Percentiles rank a stretch among this genome's conserved stretches.
These are phyloP conservation scores for Naegleria gruberi DNA, from an alignment of 208 protist species.

Conservation along the genomic window DNA sequence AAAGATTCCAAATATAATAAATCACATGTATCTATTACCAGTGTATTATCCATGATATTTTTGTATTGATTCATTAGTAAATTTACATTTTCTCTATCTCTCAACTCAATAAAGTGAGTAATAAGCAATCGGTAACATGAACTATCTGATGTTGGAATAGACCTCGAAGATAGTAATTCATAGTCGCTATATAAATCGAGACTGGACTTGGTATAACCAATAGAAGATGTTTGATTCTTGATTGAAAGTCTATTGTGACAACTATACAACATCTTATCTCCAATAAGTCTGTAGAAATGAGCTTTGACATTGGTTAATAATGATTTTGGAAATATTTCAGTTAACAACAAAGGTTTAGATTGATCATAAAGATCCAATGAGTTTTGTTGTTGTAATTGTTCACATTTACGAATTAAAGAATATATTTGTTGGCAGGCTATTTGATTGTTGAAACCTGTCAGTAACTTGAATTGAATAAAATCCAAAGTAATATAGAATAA, in stretches of 20 bases:
- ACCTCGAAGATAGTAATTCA: not conserved
- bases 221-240: not conserved
- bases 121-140: not conserved
- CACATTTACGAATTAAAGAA: not conserved
- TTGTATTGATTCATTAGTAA: not conserved
- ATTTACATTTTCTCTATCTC: not conserved
- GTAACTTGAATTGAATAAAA: not conserved
- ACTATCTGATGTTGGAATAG: not conserved
- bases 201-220: not conserved
- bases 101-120: not conserved
- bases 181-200: not conserved
- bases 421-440: not conserved
- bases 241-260: not conserved
- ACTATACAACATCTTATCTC: not conserved
- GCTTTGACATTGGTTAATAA: not conserved
- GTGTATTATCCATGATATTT: not conserved
- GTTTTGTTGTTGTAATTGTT: not conserved
- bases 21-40: not conserved
- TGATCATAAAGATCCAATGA: not conserved
- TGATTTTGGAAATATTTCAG: not conserved
- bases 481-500: not conserved
- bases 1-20: not conserved
- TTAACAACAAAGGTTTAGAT: too few species aligned
- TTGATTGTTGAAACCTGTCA: not conserved
- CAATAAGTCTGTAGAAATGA: not conserved